A percentile compares a stretch with the other conserved stretches of the same genome.
phyloP scores from a whole-genome alignment of 371 early-diverging fungal species.

The Gilbertella persicaria region DNA sequence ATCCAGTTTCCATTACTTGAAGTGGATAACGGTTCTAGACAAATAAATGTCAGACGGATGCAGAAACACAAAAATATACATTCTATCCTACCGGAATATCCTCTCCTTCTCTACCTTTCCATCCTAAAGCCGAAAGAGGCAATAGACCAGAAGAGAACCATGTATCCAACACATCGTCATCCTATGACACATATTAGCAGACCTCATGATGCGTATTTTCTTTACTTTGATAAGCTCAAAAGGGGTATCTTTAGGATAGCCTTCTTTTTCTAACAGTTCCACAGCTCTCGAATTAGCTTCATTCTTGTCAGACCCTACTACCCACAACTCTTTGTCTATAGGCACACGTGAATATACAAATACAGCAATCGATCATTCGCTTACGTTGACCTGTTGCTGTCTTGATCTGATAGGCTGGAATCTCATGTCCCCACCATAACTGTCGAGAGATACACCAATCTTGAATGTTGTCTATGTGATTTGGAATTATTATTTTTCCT shows the following conservation, averaged over 20 bases:
- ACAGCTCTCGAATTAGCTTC: constrained; percentile 62
- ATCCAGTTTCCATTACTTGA: constrained; percentile 96
- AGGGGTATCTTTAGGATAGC: constrained; percentile 26
- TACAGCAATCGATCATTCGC: constrained; percentile 2
- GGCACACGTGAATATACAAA: constrained; percentile 1
- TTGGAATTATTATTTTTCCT: background rate
- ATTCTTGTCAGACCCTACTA: constrained; percentile 62
- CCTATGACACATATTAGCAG: no score
- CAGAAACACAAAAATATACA: background rate
- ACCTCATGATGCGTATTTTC: no score
- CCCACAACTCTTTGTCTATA: constrained; percentile 60
- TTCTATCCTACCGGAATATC: constrained; percentile 32
- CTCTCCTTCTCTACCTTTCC: constrained; percentile 49
- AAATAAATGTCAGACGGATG: background rate
- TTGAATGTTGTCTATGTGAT: constrained; percentile 73
- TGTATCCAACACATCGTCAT: constrained; percentile 99
- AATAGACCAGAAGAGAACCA: constrained; percentile 99
- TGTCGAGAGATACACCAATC: constrained; percentile 99
- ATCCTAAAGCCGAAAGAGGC: constrained; percentile 89
- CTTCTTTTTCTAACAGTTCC: constrained; percentile 28
- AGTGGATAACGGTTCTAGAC: constrained; percentile 74
- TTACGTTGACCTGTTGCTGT: constrained; percentile 17
- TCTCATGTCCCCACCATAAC: constrained; percentile 99
- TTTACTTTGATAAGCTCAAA: constrained; percentile 39
- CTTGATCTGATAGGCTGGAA: constrained; percentile 94